Base-by-base conservation (phyloP, 768 basidiomycete species). In the Hypholoma fasciculare region DNA sequence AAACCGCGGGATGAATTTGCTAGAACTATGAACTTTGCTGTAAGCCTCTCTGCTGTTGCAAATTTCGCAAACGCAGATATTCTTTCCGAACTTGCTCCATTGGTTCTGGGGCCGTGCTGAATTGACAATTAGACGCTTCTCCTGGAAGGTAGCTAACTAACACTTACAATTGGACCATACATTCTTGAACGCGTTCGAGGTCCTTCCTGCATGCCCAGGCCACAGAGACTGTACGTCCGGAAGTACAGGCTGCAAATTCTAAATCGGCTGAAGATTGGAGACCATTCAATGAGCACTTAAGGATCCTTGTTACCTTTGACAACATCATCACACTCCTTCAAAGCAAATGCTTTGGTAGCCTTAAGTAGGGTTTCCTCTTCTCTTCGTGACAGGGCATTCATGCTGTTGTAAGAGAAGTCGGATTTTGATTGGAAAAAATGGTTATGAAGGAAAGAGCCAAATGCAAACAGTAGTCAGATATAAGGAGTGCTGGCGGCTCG, bases 351-450 rank as follows among this genome's bases (percentile, higher is more conserved):
- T 68, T 94, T 95, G 8, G 91, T 89, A 20, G 89, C 78, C 72
- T 95, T 94, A 39, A 89, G 72, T 40, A 96, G 81, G 7, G 87
- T 88, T 46, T 96, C 93, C 70, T 96, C 93, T 75, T 95, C 93
- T 49, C 93, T 82, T 56, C 92, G 83, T 38, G 93, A 95, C 34
- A 95, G 83, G 42, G 92, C 82, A 71, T 93, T 86, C 93, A 94
- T 94, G 38, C 38, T 39, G 48, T 27, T 7, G 20, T 23, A 42
- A 19, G 17, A 1, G 9, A 7, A 9, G 30, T 34, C 30, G 30
- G 9, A 6, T 34, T 34, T 34, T 9, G 30, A 34, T 7, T 34
- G 30, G 6, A 7, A 34, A 34, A 34, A 34, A 9, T 34, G 30
- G 30, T 34, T 34, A 23, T 23, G 23, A 23, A 23, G 23, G 23